Base-by-base conservation (phyloP, 2,329 filamentous ascomycete genomes). In the Aspergillus neotritici region DNA sequence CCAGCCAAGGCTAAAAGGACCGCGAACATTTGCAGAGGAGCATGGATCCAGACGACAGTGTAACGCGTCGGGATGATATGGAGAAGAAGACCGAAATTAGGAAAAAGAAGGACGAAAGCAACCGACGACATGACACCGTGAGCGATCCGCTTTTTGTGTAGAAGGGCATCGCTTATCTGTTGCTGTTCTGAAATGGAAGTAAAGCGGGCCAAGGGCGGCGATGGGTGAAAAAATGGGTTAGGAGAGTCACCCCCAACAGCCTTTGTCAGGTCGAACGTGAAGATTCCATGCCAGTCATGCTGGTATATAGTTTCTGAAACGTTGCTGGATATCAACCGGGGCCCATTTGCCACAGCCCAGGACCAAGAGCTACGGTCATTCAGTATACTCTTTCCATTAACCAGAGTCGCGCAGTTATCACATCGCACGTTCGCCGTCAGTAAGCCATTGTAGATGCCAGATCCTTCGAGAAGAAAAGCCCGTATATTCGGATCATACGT, bases 341-440 rank as follows among this genome's bases (percentile, higher is more conserved):
- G 60, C 17, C 77, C 76, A 4, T 61, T 56, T 6, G 41, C 56
- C 8, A 58, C 30, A 10, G 56, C 54, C 58, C 59, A 63, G 21
- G 60, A 48, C 56, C 58, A 63, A 4, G 53, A 35, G 41, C 53
- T 58, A 3, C 51, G 50, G 4, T 47, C 39, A 39, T 48, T 53
- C 53, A 28, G 43, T 40, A 31, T 41, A 34, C 39, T 48, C 13
- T 43, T 37, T 30, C 59, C 60, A 55, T 37, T 44, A 21, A 10
- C 13, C 33, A 48, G 21, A 2, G 39, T 44, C 38, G 58, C 46
- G 41, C 60, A 63, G 46, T 48, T 61, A 36, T 63, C 54, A 40
- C 65, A 68, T 34, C 58, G 56, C 35, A 84, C 66, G 52, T 84
- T 84, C 51, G 80, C 81, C 7, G 73, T 68, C 74, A 84, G 81